Evolutionary conservation across 192 early-diverging fungal species (phyloP).

Genomic region (Gamsiella multidivaricata): DNA sequence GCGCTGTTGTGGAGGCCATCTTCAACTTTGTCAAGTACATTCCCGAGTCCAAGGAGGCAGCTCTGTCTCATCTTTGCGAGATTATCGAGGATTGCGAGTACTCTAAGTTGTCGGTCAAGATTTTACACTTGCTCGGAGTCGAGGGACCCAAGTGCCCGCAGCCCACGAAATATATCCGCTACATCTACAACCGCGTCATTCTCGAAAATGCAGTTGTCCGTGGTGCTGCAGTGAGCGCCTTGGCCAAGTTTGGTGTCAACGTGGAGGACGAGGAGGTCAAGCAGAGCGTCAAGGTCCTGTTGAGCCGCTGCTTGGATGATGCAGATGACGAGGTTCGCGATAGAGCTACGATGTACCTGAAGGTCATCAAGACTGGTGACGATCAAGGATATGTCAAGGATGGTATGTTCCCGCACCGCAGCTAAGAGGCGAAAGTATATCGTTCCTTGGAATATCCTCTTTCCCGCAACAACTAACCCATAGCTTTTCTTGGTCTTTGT

Average conservation of each 20-base stretch:
- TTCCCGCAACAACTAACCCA: too few relatives aligned
- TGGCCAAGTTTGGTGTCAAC: conserved; percentile 93
- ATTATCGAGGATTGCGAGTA: conserved; percentile 99
- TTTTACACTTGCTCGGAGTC: conserved; percentile 92
- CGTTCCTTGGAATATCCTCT: too few relatives aligned
- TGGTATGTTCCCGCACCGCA: too few relatives aligned
- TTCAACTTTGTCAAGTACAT: conserved; percentile 95
- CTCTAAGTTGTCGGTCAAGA: conserved; percentile 97
- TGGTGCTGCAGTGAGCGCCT: conserved; percentile 94
- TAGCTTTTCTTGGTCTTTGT: too few relatives aligned
- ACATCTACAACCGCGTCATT: conserved; percentile 99
- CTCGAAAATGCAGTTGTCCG: conserved; percentile 96
- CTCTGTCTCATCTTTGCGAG: conserved; percentile 96
- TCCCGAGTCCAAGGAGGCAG: conserved; percentile 94
- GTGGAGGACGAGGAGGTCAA: conserved; percentile 76
- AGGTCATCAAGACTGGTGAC: conserved; percentile 71
- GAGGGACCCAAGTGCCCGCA: conserved; percentile 93
- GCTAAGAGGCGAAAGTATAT: too few relatives aligned
- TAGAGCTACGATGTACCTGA: conserved; percentile 89
- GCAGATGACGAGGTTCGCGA: conserved; percentile 99
- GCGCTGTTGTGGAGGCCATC: conserved; percentile 96
- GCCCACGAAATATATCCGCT: conserved; percentile 96
- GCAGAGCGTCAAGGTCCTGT: conserved; percentile 83
- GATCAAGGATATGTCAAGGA: conserved; percentile 82
- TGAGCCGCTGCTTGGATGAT: conserved; percentile 95